Evolutionary conservation across 805 yeast genomes (phyloP).

Genomic region (Kluyveromyces siamensis): DNA sequence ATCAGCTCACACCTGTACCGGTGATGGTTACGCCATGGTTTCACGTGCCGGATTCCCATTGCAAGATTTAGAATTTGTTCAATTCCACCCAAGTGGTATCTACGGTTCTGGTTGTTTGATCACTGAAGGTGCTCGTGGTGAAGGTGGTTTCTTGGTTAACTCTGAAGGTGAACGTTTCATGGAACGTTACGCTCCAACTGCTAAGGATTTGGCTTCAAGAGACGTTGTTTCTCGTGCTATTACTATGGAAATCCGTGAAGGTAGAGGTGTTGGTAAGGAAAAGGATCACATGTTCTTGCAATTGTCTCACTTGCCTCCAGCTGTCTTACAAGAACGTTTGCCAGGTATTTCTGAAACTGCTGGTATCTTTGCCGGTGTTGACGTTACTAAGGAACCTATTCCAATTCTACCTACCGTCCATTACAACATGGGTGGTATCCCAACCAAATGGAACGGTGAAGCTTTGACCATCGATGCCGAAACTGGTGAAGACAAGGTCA

Average conservation of each 20-base stretch:
- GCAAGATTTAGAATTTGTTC: slow-evolving; percentile 95
- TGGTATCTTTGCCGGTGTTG: slow-evolving; percentile 97
- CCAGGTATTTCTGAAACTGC: slow-evolving; percentile 99
- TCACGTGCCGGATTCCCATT: slow-evolving; percentile 96
- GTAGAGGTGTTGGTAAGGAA: slow-evolving; percentile 97
- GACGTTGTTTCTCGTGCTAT: slow-evolving; percentile 98
- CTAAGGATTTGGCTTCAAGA: slow-evolving; percentile 96
- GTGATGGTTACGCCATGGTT: slow-evolving; percentile 98
- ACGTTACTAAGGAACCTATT: slow-evolving; percentile 97
- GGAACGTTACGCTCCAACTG: slow-evolving; percentile 99
- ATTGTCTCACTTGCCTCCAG: slow-evolving; percentile 86
- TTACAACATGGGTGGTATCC: slow-evolving; percentile 99
- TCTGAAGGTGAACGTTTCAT: slow-evolving; percentile 98
- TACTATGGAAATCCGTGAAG: slow-evolving; percentile 96
- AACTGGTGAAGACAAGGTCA: slow-evolving; percentile 80
- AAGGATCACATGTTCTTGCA: slow-evolving; percentile 95
- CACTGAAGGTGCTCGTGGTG: slow-evolving; percentile 99
- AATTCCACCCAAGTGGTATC: slow-evolving; percentile 99
- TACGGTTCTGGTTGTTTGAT: slow-evolving; percentile 98
- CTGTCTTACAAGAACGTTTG: slow-evolving; percentile 86
- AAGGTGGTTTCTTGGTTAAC: slow-evolving; percentile 95
- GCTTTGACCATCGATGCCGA: slow-evolving; percentile 71
- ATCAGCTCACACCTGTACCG: slow-evolving; percentile 98
- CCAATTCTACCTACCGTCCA: slow-evolving; percentile 98
- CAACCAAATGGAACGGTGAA: slow-evolving; percentile 96